Conservation (phyloP, 768 basidiomycete species). For the Pleurotus cornucopiae region DNA sequence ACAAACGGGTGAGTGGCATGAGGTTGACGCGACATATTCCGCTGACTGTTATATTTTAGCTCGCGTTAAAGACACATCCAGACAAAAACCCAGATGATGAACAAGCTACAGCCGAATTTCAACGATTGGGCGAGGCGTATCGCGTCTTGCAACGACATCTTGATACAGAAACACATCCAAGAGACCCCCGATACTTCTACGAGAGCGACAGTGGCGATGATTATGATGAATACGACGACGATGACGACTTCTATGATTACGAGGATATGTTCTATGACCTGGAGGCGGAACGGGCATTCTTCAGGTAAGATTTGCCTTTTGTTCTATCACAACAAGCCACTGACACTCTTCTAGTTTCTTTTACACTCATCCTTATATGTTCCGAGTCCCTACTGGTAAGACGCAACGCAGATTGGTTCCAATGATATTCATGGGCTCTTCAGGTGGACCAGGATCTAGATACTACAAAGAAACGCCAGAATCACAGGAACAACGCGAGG, state of each 20-base stretch:
- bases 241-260: conserved; percentile 29
- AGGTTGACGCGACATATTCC: background rate
- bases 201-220: conserved; percentile 25
- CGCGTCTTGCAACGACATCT: conserved; percentile 53
- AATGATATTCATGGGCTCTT: conserved; percentile 9
- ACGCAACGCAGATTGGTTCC: background rate
- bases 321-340: background rate
- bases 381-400: background rate
- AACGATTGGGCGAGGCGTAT: conserved; percentile 67
- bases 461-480: conserved; percentile 30
- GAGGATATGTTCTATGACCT: conserved; percentile 24
- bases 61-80: conserved; percentile 67
- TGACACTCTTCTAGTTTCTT: conserved; percentile 4
- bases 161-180: conserved; percentile 27
- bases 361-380: background rate
- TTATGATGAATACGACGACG: conserved; percentile 25
- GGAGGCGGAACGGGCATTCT: conserved; percentile 27
- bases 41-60: conserved; percentile 24
- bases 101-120: conserved; percentile 66
- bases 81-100: conserved; percentile 71
- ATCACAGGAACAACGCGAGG: conserved; percentile 47
- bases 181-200: conserved; percentile 12
- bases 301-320: background rate
- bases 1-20: conserved; percentile 52
- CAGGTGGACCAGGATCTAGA: conserved; percentile 11